phyloP scores from a whole-genome alignment of 345 rosid species.

The Raphanus raphanistrum region DNA sequence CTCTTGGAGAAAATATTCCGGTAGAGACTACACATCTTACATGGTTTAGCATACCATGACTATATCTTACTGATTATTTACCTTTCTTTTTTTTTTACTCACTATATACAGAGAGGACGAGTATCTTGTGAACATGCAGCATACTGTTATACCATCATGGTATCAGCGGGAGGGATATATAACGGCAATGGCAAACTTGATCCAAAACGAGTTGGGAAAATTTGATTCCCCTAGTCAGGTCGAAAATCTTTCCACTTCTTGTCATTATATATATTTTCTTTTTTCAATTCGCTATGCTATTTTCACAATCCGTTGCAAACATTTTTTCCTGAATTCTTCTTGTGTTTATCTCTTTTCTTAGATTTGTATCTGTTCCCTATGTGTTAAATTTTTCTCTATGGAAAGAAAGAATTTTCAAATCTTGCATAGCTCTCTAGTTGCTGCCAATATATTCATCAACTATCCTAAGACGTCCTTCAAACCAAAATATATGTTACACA shows the following conservation, averaged over 20 bases:
- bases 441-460: background rate
- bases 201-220: conserved; percentile 66
- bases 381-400: background rate
- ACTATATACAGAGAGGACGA: conserved; percentile 75
- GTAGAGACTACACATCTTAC: conserved; percentile 43
- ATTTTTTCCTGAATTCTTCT: background rate
- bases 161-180: conserved; percentile 98
- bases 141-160: conserved; percentile 99
- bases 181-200: conserved; percentile 80
- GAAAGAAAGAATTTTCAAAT: background rate
- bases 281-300: background rate
- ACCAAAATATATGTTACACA: conserved; percentile 47
- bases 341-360: background rate
- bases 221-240: conserved; percentile 79
- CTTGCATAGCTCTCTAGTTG: conserved; percentile 9
- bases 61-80: conserved; percentile 15
- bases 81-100: conserved; percentile 32
- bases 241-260: conserved; percentile 10
- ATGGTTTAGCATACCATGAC: conserved; percentile 15
- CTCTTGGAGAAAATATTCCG: conserved; percentile 92
- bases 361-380: background rate
- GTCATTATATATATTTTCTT: background rate
- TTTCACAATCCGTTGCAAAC: conserved; percentile 10
- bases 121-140: conserved; percentile 97
- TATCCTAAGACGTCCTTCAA: conserved; percentile 32